These are phyloP conservation scores for Trichoderma sp. DNA, from an alignment of 2,329 filamentous ascomycete species.

Conservation along the genomic window DNA sequence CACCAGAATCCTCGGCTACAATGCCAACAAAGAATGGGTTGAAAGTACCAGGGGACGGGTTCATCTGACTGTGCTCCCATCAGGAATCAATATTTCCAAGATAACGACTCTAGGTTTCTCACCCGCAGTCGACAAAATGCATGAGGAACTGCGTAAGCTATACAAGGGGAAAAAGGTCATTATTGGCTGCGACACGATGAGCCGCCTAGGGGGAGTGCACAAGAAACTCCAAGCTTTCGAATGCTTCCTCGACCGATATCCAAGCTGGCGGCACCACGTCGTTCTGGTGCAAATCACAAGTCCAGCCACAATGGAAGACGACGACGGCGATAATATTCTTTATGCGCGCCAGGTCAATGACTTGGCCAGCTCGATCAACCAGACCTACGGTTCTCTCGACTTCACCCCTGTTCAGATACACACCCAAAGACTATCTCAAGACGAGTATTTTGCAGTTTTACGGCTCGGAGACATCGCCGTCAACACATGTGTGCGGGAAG, in stretches of 20 bases:
- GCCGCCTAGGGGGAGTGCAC: conserved; percentile 79
- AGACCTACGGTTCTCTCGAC: conserved; percentile 80
- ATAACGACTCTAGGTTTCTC: neutral
- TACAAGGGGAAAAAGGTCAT: neutral
- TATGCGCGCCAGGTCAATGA: conserved; percentile 86
- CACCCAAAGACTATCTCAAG: conserved; percentile 84
- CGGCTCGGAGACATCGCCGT: conserved; percentile 85
- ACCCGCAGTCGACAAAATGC: neutral
- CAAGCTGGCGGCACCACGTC: conserved; percentile 86
- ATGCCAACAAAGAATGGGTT: neutral
- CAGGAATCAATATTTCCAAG: neutral
- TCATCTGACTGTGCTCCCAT: neutral
- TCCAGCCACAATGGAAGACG: conserved; percentile 33
- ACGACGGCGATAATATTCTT: conserved; percentile 74
- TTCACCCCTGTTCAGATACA: conserved; percentile 86
- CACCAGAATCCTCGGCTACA: conserved; percentile 81
- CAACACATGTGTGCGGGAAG: conserved; percentile 95
- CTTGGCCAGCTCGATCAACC: conserved; percentile 86
- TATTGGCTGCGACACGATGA: conserved; percentile 53
- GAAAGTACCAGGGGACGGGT: neutral
- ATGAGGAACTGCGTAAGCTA: neutral
- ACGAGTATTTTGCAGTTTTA: conserved; percentile 90
- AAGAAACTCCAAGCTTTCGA: conserved; percentile 92
- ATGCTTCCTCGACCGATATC: conserved; percentile 82
- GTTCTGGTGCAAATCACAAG: conserved; percentile 74